phyloP scores from a whole-genome alignment of 1,139 yeast genomes.

The Petasospora rhodanensis region DNA sequence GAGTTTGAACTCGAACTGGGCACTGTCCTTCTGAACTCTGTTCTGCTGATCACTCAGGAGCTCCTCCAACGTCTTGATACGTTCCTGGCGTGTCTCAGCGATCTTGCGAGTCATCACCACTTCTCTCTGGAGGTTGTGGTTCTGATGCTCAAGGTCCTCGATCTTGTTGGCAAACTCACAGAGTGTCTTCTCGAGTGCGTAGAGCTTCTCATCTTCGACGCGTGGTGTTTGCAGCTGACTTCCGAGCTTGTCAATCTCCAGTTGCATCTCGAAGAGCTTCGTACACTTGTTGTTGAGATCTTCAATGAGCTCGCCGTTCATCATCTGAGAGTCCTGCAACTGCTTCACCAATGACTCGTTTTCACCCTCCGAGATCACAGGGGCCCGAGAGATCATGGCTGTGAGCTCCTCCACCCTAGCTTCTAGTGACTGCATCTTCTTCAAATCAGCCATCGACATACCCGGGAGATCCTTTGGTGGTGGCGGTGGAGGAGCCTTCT shows the following conservation, averaged over 20 bases:
- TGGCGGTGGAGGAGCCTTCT: constrained; percentile 3
- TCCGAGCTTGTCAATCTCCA: constrained; percentile 35
- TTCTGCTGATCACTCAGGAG: constrained; percentile 49
- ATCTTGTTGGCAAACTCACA: constrained; percentile 41
- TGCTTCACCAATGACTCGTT: constrained; percentile 16
- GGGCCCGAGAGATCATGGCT: constrained; percentile 10
- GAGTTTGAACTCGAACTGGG: constrained; percentile 12
- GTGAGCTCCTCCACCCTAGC: constrained; percentile 16
- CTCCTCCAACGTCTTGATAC: constrained; percentile 52
- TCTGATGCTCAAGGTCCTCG: constrained; percentile 39
- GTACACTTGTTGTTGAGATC: constrained; percentile 40
- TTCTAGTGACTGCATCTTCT: constrained; percentile 12
- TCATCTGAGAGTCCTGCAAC: constrained; percentile 24
- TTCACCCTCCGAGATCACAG: constrained; percentile 5
- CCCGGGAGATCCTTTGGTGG: constrained; percentile 6
- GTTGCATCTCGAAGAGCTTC: constrained; percentile 38
- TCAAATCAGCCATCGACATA: neutral
- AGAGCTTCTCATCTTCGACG: constrained; percentile 24
- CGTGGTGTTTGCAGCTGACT: constrained; percentile 18
- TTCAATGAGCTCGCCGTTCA: constrained; percentile 34
- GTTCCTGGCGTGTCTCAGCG: constrained; percentile 53
- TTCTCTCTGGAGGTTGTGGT: constrained; percentile 39
- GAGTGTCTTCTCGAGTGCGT: constrained; percentile 41
- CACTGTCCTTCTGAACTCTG: constrained; percentile 28
- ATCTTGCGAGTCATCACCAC: constrained; percentile 53